Percentiles rank a stretch among this genome's conserved stretches.
Evolutionary conservation across 257 asterid genomes (phyloP).

Genomic region (Forsythia suspensa): DNA sequence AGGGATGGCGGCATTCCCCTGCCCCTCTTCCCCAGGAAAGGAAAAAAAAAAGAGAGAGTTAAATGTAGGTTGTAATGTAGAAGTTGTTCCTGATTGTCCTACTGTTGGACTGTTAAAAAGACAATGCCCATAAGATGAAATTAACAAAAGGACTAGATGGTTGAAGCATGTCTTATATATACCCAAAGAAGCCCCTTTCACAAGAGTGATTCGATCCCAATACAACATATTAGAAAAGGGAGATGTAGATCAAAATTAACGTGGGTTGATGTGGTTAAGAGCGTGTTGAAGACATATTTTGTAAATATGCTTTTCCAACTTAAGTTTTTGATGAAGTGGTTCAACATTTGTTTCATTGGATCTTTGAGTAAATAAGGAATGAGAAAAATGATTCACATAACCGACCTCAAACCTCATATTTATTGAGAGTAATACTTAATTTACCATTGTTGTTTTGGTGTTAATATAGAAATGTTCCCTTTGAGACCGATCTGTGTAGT

Average conservation of each 20-base stretch:
- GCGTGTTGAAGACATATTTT: not conserved
- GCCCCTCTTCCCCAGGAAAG: not conserved
- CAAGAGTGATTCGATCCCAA: not conserved
- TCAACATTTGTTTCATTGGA: not conserved
- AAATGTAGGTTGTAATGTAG: not conserved
- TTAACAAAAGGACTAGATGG: not conserved
- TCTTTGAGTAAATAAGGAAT: not conserved
- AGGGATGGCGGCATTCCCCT: too few relatives aligned
- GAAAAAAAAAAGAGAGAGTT: too few relatives aligned
- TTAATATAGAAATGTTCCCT: not conserved
- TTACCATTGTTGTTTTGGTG: not conserved
- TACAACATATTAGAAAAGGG: not conserved
- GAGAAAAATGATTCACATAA: not conserved
- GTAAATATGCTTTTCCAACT: not conserved
- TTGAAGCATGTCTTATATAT: not conserved
- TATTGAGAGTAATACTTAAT: too few relatives aligned
- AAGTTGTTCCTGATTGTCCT: not conserved
- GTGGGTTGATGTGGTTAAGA: not conserved
- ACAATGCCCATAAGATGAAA: not conserved
- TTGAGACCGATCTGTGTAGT: not conserved
- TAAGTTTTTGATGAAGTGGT: not conserved
- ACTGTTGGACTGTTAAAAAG: not conserved
- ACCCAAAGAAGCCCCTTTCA: not conserved
- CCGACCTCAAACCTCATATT: not conserved
- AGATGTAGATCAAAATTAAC: not conserved